A percentile compares a stretch with the other conserved stretches of the same genome.
These are phyloP conservation scores for Hanseniaspora occidentalis DNA, from an alignment of 805 yeast species.

Conservation along the genomic window DNA sequence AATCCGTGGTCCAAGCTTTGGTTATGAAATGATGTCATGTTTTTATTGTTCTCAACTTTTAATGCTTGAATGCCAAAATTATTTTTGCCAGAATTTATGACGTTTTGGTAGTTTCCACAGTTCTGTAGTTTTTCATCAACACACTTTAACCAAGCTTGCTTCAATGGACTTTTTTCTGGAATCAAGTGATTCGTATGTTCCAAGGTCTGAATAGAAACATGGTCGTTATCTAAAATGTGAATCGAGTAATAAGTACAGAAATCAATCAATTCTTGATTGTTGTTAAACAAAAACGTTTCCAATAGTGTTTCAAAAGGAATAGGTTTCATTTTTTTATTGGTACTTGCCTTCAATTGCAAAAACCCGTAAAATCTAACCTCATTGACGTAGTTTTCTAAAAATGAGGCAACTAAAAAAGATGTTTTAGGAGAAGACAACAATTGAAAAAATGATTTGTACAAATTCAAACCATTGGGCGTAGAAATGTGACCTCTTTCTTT, in stretches of 20 bases:
- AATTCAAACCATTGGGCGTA: slow-evolving; percentile 45
- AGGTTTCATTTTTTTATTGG: slow-evolving; percentile 62
- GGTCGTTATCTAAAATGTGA: slow-evolving; percentile 27
- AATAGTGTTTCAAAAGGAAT: slow-evolving; percentile 37
- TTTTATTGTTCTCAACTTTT: too few species aligned
- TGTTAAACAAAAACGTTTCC: slow-evolving; percentile 54
- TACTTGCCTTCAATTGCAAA: slow-evolving; percentile 48
- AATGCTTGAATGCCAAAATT: slow-evolving; percentile 10
- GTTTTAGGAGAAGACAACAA: slow-evolving; percentile 33
- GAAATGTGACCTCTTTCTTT: slow-evolving; percentile 41
- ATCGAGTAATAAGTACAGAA: slow-evolving; percentile 59
- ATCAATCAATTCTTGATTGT: slow-evolving; percentile 34
- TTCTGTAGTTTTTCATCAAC: slow-evolving; percentile 28
- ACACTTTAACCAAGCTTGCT: slow-evolving; percentile 33
- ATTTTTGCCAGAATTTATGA: slow-evolving; percentile 30
- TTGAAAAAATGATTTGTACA: slow-evolving; percentile 54
- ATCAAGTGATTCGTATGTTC: slow-evolving; percentile 25
- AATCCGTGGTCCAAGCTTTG: too few species aligned
- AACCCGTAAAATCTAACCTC: slow-evolving; percentile 68
- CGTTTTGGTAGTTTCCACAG: slow-evolving; percentile 18
- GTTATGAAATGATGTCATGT: too few species aligned
- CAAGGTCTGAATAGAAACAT: slow-evolving; percentile 33
- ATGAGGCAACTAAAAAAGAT: slow-evolving; percentile 60
- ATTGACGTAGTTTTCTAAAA: slow-evolving; percentile 69
- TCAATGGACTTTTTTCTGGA: slow-evolving; percentile 29